Evolutionary conservation across 345 rosid genomes (phyloP), one percentile per base, ranked within the genome.

Genomic region (Punica granatum): DNA sequence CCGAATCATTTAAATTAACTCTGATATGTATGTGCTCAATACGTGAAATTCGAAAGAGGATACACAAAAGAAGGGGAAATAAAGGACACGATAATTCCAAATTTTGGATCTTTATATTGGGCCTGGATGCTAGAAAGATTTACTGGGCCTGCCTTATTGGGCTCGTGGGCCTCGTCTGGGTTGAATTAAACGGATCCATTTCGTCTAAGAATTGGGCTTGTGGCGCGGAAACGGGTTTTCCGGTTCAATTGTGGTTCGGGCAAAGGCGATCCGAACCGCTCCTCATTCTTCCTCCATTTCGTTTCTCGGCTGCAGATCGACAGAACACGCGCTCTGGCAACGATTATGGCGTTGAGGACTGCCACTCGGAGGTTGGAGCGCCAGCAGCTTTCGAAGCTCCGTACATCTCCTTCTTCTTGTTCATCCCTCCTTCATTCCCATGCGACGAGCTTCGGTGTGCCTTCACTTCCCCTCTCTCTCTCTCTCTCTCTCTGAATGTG

Each of bases 371-470:
- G 36, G 41, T 31, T 70, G 34, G 60, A 62, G 42, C 37, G 65
- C 43, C 37, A 62, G 37, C 65, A 34, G 26, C 28, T 63, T 2
- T 39, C 66, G 19, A 28, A 4, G 30, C 12, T 63, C 48, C 66
- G 49, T 60, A n/a, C 65, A n/a, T n/a, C n/a, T 7, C 37, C 75
- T 4, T 30, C 72, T 15, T 13, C 68, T 34, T 63, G 25, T 63
- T 37, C 66, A 32, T 54, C 63, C 23, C 48, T 73, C 10, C 82
- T 91, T 51, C 97, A 93, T 78, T 89, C 97, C 43, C 98, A 93
- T 65, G 94, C 99, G 77, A 91, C 95, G 19, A 93, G 99, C 85
- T 93, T 93, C 36, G 99, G 98, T 93, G 79, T 11, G 19, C 30
- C 43, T 4, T 65, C 15, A 43, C 51, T 42, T 32, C 14, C 34